phyloP scores from a whole-genome alignment of 345 rosid genomes.

The Linum lewisii region DNA sequence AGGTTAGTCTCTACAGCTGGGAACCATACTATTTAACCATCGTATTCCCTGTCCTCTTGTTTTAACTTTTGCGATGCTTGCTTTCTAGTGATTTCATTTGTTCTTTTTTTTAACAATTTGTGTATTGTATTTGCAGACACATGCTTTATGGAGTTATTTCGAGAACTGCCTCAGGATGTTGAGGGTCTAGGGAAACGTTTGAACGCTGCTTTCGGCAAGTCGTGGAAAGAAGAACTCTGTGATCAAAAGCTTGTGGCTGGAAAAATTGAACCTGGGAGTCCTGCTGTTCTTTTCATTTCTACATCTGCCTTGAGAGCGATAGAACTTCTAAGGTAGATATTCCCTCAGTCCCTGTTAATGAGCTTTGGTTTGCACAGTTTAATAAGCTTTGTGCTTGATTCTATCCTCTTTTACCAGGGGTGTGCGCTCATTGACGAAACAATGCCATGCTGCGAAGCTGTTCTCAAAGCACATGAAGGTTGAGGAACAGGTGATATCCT shows the following conservation, averaged over 20 bases:
- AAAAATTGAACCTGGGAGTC: conserved; percentile 51
- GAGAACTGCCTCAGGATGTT: conserved; percentile 36
- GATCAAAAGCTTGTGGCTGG: conserved; percentile 44
- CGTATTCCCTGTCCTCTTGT: not conserved
- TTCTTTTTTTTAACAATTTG: not conserved
- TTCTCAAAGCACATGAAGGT: conserved; percentile 88
- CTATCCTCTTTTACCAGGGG: conserved; percentile 32
- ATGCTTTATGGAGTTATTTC: conserved; percentile 42
- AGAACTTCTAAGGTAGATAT: conserved; percentile 50
- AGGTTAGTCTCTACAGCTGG: conserved; percentile 63
- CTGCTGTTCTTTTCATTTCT: conserved; percentile 53
- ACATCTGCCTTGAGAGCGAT: conserved; percentile 69
- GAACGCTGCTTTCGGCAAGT: conserved; percentile 46
- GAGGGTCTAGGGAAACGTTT: conserved; percentile 35
- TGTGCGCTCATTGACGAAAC: conserved; percentile 47
- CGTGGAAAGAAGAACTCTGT: conserved; percentile 52
- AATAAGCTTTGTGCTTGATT: not conserved
- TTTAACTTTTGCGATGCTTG: too few species aligned
- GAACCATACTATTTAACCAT: conserved; percentile 38
- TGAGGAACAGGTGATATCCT: conserved; percentile 67
- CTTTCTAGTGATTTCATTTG: too few species aligned
- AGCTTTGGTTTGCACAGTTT: not conserved
- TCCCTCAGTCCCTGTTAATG: not conserved
- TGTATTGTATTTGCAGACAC: conserved; percentile 32
- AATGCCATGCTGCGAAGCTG: conserved; percentile 63